Conservation (phyloP, 345 rosid genomes). For the Syzygium oleosum region DNA sequence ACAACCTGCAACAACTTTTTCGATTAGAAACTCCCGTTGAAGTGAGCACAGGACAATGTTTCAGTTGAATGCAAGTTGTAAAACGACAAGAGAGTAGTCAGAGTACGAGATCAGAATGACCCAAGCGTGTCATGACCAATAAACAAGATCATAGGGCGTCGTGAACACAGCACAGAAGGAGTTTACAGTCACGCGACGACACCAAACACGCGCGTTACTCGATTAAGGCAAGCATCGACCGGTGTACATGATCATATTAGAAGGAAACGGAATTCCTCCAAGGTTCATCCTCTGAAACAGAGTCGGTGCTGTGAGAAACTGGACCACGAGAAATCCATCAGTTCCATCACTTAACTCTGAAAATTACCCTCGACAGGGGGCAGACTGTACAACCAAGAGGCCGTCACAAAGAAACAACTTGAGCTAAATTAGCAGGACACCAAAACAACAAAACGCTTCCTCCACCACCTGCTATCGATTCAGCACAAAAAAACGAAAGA, state of each 20-base stretch:
- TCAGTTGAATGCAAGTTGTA: neutral
- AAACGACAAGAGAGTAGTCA: neutral
- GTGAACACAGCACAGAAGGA: neutral
- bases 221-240: neutral
- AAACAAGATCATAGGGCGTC: neutral
- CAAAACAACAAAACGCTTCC: neutral
- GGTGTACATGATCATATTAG: neutral
- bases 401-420: neutral
- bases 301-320: neutral
- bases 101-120: neutral
- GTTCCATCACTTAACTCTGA: neutral
- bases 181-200: neutral
- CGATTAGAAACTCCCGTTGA: neutral
- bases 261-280: neutral
- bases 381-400: neutral
- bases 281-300: neutral
- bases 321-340: neutral
- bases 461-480: neutral
- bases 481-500: neutral
- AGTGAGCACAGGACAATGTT: neutral
- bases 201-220: neutral
- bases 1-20: constrained; percentile 9
- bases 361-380: neutral
- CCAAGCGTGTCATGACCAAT: neutral
- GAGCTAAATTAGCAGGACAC: neutral